These are phyloP conservation scores for Xeromyces bisporus DNA, from an alignment of 495 filamentous ascomycete species.

Conservation along the genomic window DNA sequence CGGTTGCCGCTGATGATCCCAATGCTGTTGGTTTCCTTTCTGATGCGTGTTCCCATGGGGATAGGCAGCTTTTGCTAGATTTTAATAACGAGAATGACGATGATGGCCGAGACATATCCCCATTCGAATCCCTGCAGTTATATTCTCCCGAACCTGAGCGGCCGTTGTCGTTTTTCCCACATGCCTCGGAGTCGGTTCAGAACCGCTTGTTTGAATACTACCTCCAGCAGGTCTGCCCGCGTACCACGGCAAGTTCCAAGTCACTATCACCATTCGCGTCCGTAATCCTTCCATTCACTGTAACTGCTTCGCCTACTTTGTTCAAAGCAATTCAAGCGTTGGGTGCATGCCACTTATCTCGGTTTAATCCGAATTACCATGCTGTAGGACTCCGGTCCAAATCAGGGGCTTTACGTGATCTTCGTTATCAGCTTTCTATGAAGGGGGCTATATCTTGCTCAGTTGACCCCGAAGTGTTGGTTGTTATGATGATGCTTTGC, in stretches of 20 bases:
- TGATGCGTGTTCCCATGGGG: background rate
- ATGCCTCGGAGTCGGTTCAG: constrained; percentile 11
- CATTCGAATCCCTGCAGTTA: background rate
- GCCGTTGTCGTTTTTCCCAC: constrained; percentile 16
- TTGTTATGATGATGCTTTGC: constrained; percentile 31
- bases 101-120: background rate
- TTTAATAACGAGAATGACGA: background rate
- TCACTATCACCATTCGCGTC: constrained; percentile 26
- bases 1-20: constrained; percentile 14
- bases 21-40: constrained; percentile 6
- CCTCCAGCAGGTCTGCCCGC: constrained; percentile 26
- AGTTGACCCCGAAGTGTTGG: constrained; percentile 21
- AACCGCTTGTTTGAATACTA: constrained; percentile 26
- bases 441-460: constrained; percentile 11
- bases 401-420: constrained; percentile 20
- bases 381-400: constrained; percentile 21
- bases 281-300: constrained; percentile 21
- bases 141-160: constrained; percentile 4
- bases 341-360: constrained; percentile 23
- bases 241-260: constrained; percentile 21
- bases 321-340: constrained; percentile 26
- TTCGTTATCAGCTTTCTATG: constrained; percentile 16
- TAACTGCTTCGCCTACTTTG: constrained; percentile 20
- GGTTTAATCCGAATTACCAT: constrained; percentile 14
- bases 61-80: background rate